These are phyloP conservation scores for Penicillium hordei DNA, from an alignment of 2,329 filamentous ascomycete species.

Conservation along the genomic window DNA sequence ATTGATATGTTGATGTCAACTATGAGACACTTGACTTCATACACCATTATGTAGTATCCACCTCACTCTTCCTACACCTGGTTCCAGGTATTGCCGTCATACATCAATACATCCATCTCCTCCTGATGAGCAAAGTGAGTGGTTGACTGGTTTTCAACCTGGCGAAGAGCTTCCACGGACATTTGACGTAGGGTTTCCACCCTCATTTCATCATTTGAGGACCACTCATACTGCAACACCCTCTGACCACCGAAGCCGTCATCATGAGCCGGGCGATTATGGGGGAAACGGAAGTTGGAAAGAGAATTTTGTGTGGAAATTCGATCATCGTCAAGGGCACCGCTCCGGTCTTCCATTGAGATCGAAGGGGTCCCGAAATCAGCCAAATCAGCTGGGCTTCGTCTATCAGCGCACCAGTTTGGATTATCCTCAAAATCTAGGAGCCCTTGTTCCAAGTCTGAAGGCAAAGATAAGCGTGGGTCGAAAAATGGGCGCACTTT, in stretches of 20 bases:
- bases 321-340: neutral
- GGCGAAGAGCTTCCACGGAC: neutral
- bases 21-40: neutral
- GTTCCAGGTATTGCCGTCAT: neutral
- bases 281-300: neutral
- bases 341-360: neutral
- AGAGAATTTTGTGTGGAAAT: neutral
- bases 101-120: neutral
- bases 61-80: neutral
- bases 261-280: too few relatives aligned
- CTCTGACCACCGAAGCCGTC: neutral
- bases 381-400: too few relatives aligned
- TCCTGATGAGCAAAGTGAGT: neutral
- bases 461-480: too few relatives aligned
- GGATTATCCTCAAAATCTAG: neutral
- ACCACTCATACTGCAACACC: neutral
- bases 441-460: neutral
- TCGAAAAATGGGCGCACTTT: neutral
- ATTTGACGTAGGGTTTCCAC: neutral
- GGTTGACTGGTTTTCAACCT: neutral
- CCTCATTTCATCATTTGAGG: neutral
- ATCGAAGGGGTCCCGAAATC: neutral
- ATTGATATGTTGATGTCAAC: neutral
- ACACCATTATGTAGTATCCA: neutral
- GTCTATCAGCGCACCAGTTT: neutral